phyloP scores from a whole-genome alignment of 805 yeast species.

The Metschnikowia aberdeeniae region DNA sequence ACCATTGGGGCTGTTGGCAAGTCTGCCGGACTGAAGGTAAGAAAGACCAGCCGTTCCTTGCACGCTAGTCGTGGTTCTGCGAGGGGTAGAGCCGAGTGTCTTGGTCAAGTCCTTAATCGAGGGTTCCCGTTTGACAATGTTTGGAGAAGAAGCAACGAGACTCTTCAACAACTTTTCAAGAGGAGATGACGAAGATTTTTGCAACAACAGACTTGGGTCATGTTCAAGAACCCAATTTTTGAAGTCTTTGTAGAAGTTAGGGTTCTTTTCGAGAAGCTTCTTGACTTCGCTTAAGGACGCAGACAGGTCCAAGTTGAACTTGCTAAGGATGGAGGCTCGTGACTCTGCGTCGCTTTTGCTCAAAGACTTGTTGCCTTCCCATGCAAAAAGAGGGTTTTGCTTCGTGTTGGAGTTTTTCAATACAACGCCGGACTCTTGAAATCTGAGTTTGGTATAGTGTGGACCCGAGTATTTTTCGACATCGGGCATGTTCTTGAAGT shows the following conservation, averaged over 20 bases:
- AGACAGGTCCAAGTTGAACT: slow-evolving; percentile 28
- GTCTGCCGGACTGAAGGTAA: slow-evolving; percentile 63
- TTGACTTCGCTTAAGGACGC: slow-evolving; percentile 28
- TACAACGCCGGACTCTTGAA: slow-evolving; percentile 63
- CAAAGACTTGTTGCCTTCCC: slow-evolving; percentile 22
- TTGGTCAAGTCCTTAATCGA: slow-evolving; percentile 23
- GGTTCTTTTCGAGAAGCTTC: slow-evolving; percentile 37
- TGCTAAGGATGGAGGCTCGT: slow-evolving; percentile 28
- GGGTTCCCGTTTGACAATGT: slow-evolving; percentile 21
- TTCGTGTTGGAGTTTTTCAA: slow-evolving; percentile 30
- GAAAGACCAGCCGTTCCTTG: slow-evolving; percentile 78
- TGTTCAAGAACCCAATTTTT: slow-evolving; percentile 49
- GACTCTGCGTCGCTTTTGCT: slow-evolving; percentile 13
- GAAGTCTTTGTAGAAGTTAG: slow-evolving; percentile 48
- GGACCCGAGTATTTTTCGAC: slow-evolving; percentile 62
- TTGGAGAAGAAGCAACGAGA: slow-evolving; percentile 24
- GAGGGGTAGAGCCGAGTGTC: slow-evolving; percentile 12
- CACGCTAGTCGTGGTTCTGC: slow-evolving; percentile 22
- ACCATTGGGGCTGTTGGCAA: slow-evolving; percentile 70
- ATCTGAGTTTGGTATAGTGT: slow-evolving; percentile 57
- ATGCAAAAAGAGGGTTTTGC: slow-evolving; percentile 41
- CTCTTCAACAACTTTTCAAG: slow-evolving; percentile 29
- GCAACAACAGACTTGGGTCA: slow-evolving; percentile 38
- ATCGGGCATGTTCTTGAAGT: slow-evolving; percentile 61
- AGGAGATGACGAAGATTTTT: slow-evolving; percentile 21